Evolutionary conservation across 164 flowering plant genomes (phyloP), one percentile per base, ranked within the genome.

Genomic region (Chimonanthus salicifolius): DNA sequence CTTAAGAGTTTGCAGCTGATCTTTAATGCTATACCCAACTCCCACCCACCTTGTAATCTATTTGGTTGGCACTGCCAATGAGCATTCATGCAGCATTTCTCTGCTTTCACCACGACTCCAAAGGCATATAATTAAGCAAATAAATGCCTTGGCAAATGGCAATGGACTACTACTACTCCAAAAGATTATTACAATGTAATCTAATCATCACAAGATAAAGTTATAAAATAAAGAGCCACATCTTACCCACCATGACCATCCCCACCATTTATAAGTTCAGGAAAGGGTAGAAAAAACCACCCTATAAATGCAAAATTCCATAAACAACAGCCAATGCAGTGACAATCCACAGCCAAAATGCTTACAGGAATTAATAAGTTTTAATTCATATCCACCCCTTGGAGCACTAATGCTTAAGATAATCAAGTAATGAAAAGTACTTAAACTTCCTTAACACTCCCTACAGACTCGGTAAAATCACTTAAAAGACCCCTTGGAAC

Each of bases 41-140:
- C 7, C 85, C 79, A 83, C 81, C 86, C 82, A 79, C 77, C 83
- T 74, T 47, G 33, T 51, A 71, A 68, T 50, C 70, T 76, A 47
- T 50, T 51, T 69, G 58, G 79, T 75, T 80, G 79, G 72, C 79
- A 63, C 78, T 16, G 64, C 20, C 74, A 51, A 58, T 48, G 21
- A 64, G 18, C 86, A 82, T 83, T 80, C 74, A 85, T 74, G 70
- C 77, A 72, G 33, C 75, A 70, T 63, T 18, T 67, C 74, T 44
- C 16, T 66, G 65, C 78, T 51, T 67, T 77, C 75, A 74, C 75
- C 72, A 69, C 75, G 48, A 20, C 21, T 51, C 74, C 68, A 68
- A 70, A 68, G 20, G 10, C 68, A 74, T 49, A 58, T 33, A 71
- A 2, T 8, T 50, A 1, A 10, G 47, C 49, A 47, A 68, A 48